Evolutionary conservation across 1,284 basidiomycete genomes (phyloP).

Genomic region (Puccinia hordei): DNA sequence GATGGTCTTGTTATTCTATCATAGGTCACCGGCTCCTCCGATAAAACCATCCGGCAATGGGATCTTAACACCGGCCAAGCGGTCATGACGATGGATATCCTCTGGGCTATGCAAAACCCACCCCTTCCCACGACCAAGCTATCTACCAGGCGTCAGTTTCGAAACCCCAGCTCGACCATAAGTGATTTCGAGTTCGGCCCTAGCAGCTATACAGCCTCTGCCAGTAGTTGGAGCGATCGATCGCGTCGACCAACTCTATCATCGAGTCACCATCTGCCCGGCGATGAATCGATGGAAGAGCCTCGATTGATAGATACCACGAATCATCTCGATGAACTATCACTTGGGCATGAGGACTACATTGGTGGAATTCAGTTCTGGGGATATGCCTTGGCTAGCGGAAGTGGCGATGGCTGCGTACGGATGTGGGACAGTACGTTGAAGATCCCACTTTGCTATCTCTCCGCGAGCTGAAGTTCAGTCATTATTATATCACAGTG

Average conservation of each 20-base stretch:
- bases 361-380: slow-evolving; percentile 97
- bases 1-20: slow-evolving; percentile 11
- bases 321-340: not conserved
- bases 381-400: slow-evolving; percentile 96
- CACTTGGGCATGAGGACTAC: slow-evolving; percentile 77
- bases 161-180: slow-evolving; percentile 58
- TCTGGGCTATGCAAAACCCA: slow-evolving; percentile 97
- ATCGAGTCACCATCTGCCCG: slow-evolving; percentile 23
- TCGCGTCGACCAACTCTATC: not conserved
- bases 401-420: slow-evolving; percentile 93
- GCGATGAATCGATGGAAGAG: slow-evolving; percentile 49
- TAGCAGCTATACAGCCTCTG: not conserved
- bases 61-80: slow-evolving; percentile 96
- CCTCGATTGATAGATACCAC: not conserved
- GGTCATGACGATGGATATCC: slow-evolving; percentile 98
- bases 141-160: slow-evolving; percentile 50
- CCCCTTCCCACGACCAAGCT: slow-evolving; percentile 63
- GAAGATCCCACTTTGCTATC: slow-evolving; percentile 30
- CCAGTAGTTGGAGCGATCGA: slow-evolving; percentile 8
- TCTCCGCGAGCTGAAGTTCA: not conserved
- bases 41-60: slow-evolving; percentile 98
- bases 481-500: slow-evolving; percentile 65
- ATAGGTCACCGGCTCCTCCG: slow-evolving; percentile 91
- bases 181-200: slow-evolving; percentile 54
- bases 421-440: slow-evolving; percentile 97